phyloP scores from a whole-genome alignment of 2,329 filamentous ascomycete species.

The Zarea fungicola region DNA sequence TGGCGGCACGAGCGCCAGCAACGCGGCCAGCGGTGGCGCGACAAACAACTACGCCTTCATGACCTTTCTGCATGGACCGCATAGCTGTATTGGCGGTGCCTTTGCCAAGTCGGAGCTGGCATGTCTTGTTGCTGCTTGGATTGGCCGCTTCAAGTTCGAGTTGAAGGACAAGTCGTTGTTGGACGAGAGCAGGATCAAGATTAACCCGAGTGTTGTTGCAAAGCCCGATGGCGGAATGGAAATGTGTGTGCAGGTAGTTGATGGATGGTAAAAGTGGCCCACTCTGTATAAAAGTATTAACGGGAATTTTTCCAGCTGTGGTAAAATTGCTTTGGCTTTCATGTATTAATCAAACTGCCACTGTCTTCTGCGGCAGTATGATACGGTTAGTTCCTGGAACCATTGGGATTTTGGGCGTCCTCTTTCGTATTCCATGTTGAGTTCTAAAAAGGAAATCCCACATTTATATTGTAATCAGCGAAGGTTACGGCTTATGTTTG shows the following conservation, averaged over 20 bases:
- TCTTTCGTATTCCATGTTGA: too few relatives aligned
- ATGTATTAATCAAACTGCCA: too few relatives aligned
- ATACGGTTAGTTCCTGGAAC: too few relatives aligned
- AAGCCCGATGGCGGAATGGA: constrained; percentile 16
- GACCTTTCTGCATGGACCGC: constrained; percentile 19
- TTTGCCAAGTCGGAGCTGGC: constrained; percentile 14
- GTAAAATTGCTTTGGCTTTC: too few relatives aligned
- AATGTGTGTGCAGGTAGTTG: constrained; percentile 13
- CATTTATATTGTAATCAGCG: too few relatives aligned
- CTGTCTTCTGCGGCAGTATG: too few relatives aligned
- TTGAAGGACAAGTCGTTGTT: constrained; percentile 12
- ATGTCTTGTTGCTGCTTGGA: constrained; percentile 13
- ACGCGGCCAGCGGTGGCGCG: constrained; percentile 17
- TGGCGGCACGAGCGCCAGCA: constrained; percentile 15
- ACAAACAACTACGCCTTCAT: constrained; percentile 25
- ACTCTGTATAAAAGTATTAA: too few relatives aligned
- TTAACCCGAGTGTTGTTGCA: constrained; percentile 15
- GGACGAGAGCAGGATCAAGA: constrained; percentile 11
- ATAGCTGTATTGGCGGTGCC: constrained; percentile 14
- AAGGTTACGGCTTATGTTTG: too few relatives aligned
- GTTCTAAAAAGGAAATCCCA: too few relatives aligned
- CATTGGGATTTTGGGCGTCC: too few relatives aligned
- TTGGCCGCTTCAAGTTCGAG: constrained; percentile 12
- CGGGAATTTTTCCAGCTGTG: too few relatives aligned
- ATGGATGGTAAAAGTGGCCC: constrained; percentile 12